Evolutionary conservation across 306 rosid species (phyloP), one percentile per base, ranked within the genome.

Genomic region (Prinsepia uniflora): DNA sequence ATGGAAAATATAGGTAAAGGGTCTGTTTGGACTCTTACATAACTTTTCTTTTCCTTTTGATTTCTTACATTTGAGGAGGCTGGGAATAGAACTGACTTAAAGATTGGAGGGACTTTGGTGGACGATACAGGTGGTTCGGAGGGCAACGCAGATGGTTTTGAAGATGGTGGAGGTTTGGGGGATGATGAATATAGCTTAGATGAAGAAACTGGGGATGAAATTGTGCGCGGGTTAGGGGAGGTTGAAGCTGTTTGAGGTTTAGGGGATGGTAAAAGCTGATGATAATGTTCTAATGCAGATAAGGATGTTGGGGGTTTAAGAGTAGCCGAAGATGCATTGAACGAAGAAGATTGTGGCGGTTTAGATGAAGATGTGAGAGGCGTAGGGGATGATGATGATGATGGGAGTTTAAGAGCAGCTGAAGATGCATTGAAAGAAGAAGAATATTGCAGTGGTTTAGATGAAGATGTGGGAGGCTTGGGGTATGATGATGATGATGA

Each of bases 1-100:
- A 81, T 75, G 2, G 53, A 18, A 64, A 63, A 78, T 39, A 81
- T 10, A 8, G 65, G 66, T 48, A 53, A 67, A 18, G 83, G 50
- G 39, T 24, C 68, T n/a, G 67, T 50, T 24, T 65, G 75, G 48
- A 75, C 36, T 54, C 58, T 11, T 5, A 47, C 41, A 45, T 75
- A 82, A 44, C 14, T 9, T 14, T 7, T 43, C 50, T 70, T 64
- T 46, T 7, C 64, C 7, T 18, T 20, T 67, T 19, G 39, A 48
- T 3, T 39, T 22, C 8, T 8, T 6, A 0, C 65, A 68, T n/a
- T 20, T 19, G 58, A 2, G 39, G 74, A 12, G 18, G 65, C 63
- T 1, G 3, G 19, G 11, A 5, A 42, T 39, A 76, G 68, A 46
- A 15, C 49, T 3, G 63, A 46, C 56, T 62, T 64, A 14, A 14